Base-by-base conservation (phyloP, 805 yeast species). In the Cyberlindnera xylosilytica region DNA sequence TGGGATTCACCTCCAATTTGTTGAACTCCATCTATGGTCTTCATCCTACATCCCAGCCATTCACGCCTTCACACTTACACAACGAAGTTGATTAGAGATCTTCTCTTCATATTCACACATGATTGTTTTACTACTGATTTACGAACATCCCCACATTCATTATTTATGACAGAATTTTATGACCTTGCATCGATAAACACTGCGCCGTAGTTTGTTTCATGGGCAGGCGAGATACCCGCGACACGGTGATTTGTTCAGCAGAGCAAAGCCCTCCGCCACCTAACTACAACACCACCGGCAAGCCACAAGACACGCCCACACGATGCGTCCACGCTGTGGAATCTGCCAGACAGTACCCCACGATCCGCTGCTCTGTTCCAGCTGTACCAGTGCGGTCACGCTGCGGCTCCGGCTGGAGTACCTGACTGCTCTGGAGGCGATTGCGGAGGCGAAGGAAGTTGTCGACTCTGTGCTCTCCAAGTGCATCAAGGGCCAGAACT, bases 21-120 rank as follows among this genome's bases (percentile, higher is more conserved):
- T 36, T 57, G 38, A 57, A 57, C 33, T 56, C 49, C 38, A 44
- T 57, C 9, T 57, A 57, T 37, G 62, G 62, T 4, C 33, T 57
- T 3, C 55, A 49, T 36, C 55, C 55, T 13, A 81, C 37, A 3
- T 34, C 36, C 10, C n/a, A 36, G 8, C 48, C 44, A 13, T 44
- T 37, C 31, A 20, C 45, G 1, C 49, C 45, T n/a, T 41, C 46
- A 12, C 47, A 49, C 24, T 29, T 51, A 16, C 53, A 51, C 36
- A 53, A 46, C 17, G 54, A 53, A 20, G 49, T 46, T 29, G 49
- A 46, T 20, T 46, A n/a, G n/a, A n/a, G 34, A 41, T 20, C 15
- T 3, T 11, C 26, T 9, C 29, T 13, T 9, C n/a, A 26, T 12
- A 26, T 26, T 26, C 29, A 26, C n/a, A 5, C n/a, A 13, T n/a